Conservation (phyloP, 306 rosid species). For the Neltuma alba region DNA sequence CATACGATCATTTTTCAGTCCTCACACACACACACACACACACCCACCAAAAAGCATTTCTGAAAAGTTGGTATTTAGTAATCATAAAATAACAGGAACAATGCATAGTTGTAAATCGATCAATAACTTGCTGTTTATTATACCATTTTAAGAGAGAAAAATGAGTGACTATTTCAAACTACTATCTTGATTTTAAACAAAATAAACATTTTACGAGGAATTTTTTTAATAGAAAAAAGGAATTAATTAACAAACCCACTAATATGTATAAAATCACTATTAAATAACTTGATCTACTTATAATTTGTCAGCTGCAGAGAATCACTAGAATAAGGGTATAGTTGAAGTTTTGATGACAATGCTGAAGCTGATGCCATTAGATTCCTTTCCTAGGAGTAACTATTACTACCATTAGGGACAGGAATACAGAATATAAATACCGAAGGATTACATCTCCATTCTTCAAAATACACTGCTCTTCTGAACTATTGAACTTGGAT, state of each 20-base stretch:
- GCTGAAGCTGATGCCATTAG: neutral
- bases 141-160: too few relatives aligned
- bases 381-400: neutral
- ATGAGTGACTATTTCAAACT: neutral
- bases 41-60: too few relatives aligned
- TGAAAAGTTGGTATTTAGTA: too few relatives aligned
- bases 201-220: neutral
- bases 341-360: neutral
- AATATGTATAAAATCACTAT: neutral
- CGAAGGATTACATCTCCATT: conserved; percentile 21
- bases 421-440: neutral
- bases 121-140: too few relatives aligned
- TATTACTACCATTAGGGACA: neutral
- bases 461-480: conserved; percentile 12
- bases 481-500: neutral
- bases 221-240: neutral
- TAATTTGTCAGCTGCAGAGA: neutral
- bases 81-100: neutral
- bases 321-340: neutral
- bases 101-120: neutral
- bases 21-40: too few relatives aligned
- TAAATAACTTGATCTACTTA: neutral
- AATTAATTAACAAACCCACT: neutral
- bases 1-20: too few relatives aligned
- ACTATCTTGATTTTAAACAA: neutral